These are phyloP conservation scores for Passalora sequoiae DNA, from an alignment of 2,329 filamentous ascomycete genomes.

Conservation along the genomic window DNA sequence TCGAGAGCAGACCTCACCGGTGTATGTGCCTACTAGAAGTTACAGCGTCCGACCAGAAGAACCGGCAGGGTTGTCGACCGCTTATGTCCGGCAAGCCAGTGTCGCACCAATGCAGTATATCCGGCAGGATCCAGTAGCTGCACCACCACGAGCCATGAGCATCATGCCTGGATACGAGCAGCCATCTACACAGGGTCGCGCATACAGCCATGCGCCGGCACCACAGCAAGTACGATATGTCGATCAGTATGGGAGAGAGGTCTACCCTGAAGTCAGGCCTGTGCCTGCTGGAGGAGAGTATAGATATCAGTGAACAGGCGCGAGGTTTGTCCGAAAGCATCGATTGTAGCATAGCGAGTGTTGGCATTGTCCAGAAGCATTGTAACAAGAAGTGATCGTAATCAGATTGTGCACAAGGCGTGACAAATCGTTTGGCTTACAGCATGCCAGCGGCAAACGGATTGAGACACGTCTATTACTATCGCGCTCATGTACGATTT, in stretches of 20 bases:
- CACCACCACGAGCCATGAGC: constrained; percentile 35
- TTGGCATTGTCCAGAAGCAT: too few species aligned
- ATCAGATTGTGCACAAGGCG: too few species aligned
- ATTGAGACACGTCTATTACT: too few species aligned
- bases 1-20: constrained; percentile 31
- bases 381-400: too few species aligned
- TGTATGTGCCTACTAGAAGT: constrained; percentile 22
- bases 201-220: constrained; percentile 18
- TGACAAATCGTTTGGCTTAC: too few species aligned
- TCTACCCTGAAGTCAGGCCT: constrained; percentile 28
- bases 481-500: too few species aligned
- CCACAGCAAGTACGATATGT: constrained; percentile 35
- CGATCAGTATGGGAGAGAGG: constrained; percentile 37
- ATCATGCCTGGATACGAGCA: constrained; percentile 35
- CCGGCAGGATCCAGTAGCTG: constrained; percentile 23
- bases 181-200: constrained; percentile 8
- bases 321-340: too few species aligned
- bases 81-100: constrained; percentile 32
- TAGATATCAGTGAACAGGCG: constrained; percentile 25
- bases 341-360: too few species aligned
- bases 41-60: constrained; percentile 47
- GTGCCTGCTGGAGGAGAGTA: constrained; percentile 21
- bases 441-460: too few species aligned
- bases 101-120: constrained; percentile 40
- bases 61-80: constrained; percentile 37